A percentile compares a stretch with the other conserved stretches of the same genome.
These are phyloP conservation scores for Parathielavia hyrcaniae DNA, from an alignment of 495 filamentous ascomycete genomes.

Conservation along the genomic window DNA sequence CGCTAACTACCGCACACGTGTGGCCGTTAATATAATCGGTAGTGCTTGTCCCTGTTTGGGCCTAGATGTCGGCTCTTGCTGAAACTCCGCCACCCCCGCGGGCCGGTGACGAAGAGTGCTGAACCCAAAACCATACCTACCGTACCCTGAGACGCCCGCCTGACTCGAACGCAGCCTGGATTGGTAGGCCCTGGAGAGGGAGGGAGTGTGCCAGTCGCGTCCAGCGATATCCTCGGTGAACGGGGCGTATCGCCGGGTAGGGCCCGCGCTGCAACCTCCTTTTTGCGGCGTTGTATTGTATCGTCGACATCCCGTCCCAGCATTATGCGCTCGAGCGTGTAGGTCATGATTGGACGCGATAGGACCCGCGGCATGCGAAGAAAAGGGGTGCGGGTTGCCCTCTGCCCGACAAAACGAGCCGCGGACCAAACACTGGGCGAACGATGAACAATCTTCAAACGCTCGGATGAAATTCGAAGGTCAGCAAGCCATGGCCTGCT, in stretches of 20 bases:
- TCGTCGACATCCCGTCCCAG: background rate
- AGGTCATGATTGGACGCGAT: conserved; percentile 22
- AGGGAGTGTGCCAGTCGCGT: background rate
- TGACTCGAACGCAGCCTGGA: background rate
- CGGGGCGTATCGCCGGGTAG: conserved; percentile 1
- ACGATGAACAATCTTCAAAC: background rate
- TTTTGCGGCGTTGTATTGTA: background rate
- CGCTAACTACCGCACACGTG: background rate
- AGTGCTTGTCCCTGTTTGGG: conserved; percentile 4
- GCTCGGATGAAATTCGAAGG: no score
- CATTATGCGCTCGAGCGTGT: conserved; percentile 1
- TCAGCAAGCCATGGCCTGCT: background rate
- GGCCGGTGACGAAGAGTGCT: conserved; percentile 2
- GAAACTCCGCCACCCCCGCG: conserved; percentile 18
- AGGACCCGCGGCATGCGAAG: conserved; percentile 15
- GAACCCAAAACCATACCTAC: background rate
- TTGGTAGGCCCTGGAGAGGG: background rate
- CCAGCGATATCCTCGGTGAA: background rate
- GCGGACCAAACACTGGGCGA: background rate
- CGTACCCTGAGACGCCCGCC: background rate
- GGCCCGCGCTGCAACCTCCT: background rate
- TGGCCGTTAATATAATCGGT: no score
- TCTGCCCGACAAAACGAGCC: background rate
- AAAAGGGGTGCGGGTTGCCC: conserved; percentile 20
- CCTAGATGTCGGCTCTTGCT: background rate